phyloP scores from a whole-genome alignment of 2,329 filamentous ascomycete genomes.

The Penicillium verrucosum region DNA sequence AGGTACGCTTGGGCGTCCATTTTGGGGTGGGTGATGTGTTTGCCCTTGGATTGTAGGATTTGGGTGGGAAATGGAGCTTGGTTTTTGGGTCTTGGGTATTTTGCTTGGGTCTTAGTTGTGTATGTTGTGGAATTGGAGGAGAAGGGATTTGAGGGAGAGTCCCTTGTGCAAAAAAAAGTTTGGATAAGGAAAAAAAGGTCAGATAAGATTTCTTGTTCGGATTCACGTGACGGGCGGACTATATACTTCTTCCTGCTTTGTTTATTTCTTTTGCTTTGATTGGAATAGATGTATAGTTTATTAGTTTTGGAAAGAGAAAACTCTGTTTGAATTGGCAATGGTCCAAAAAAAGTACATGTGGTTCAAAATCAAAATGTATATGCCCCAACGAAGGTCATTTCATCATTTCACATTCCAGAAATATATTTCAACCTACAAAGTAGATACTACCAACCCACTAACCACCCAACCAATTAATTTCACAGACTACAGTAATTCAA shows the following conservation, averaged over 20 bases:
- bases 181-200: conserved; percentile 3
- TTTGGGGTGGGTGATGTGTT: neutral
- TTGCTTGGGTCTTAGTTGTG: neutral
- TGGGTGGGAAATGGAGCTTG: neutral
- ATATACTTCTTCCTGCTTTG: too few relatives aligned
- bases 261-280: too few relatives aligned
- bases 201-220: neutral
- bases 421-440: too few relatives aligned
- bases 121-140: neutral
- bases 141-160: neutral
- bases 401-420: too few relatives aligned
- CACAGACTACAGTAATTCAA: neutral
- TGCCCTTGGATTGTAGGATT: neutral
- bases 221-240: too few relatives aligned
- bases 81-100: neutral
- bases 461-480: neutral
- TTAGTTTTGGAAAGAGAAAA: neutral
- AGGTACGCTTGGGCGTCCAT: conserved; percentile 88
- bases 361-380: too few relatives aligned
- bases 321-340: too few relatives aligned
- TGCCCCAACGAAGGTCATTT: too few relatives aligned
- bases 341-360: too few relatives aligned
- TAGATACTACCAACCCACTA: neutral
- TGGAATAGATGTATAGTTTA: too few relatives aligned
- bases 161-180: conserved; percentile 7